phyloP scores from a whole-genome alignment of 1,139 yeast species.

The Meyerozyma smithsonii region DNA sequence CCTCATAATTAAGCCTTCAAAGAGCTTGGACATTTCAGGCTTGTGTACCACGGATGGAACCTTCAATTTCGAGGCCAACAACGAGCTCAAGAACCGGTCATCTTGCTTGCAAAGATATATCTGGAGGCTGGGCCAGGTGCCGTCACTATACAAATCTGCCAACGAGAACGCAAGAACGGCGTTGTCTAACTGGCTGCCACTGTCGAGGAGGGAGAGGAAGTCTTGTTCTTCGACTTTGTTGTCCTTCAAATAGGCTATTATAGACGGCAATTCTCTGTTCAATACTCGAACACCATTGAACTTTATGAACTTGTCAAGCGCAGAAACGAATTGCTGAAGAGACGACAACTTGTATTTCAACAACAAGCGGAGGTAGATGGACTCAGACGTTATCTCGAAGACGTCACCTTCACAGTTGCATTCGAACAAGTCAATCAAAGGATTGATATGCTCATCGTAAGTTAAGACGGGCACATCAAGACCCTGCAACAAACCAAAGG shows the following conservation, averaged over 20 bases:
- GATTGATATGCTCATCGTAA: background rate
- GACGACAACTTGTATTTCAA: conserved; percentile 22
- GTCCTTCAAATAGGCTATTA: conserved; percentile 16
- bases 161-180: background rate
- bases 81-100: background rate
- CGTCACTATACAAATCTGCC: background rate
- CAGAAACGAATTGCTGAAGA: conserved; percentile 22
- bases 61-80: background rate
- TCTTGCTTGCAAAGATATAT: background rate
- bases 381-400: conserved; percentile 46
- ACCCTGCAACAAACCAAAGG: conserved; percentile 45
- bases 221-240: conserved; percentile 4
- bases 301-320: conserved; percentile 37
- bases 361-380: conserved; percentile 44
- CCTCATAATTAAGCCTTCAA: background rate
- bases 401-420: conserved; percentile 57
- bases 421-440: conserved; percentile 44
- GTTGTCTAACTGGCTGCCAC: conserved; percentile 3
- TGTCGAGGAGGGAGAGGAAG: background rate
- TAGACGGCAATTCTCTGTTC: conserved; percentile 25
- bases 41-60: background rate
- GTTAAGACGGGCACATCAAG: conserved; percentile 19
- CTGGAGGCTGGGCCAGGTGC: background rate
- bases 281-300: conserved; percentile 35
- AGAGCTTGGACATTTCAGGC: background rate